A percentile compares a stretch with the other conserved stretches of the same genome.
These are phyloP conservation scores for Xylariales sp. DNA, from an alignment of 2,329 filamentous ascomycete genomes.

Conservation along the genomic window DNA sequence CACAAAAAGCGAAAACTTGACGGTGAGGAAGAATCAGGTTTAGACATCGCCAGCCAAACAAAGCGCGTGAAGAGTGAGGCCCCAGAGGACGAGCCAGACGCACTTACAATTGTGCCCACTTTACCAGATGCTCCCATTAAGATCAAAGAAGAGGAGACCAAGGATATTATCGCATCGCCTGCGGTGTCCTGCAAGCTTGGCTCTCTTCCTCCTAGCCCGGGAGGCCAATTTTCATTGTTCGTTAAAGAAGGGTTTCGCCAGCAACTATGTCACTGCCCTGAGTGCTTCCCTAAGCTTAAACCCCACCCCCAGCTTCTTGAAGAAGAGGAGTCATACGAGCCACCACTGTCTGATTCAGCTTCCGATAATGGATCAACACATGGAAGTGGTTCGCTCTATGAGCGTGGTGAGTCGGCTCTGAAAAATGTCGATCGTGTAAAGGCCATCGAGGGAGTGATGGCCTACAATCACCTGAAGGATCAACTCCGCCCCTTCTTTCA, in stretches of 20 bases:
- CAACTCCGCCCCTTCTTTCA: constrained; percentile 93
- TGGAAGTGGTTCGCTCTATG: constrained; percentile 78
- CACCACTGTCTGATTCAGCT: constrained; percentile 67
- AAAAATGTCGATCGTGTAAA: constrained; percentile 88
- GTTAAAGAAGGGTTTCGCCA: constrained; percentile 74
- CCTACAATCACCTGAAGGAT: constrained; percentile 93
- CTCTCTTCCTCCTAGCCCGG: constrained; percentile 51
- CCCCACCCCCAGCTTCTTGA: constrained; percentile 79
- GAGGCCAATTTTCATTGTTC: constrained; percentile 73
- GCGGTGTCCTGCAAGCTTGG: constrained; percentile 52
- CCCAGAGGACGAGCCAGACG: constrained; percentile 10
- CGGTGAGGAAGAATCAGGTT: constrained; percentile 39
- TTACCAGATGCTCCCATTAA: constrained; percentile 10
- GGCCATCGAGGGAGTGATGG: constrained; percentile 96
- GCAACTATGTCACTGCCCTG: constrained; percentile 73
- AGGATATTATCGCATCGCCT: constrained; percentile 12
- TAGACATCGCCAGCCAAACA: constrained; percentile 24
- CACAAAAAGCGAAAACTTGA: constrained; percentile 66
- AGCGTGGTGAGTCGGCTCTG: constrained; percentile 87
- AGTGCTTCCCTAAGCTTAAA: constrained; percentile 72
- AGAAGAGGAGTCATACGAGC: constrained; percentile 92
- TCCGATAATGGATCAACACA: constrained; percentile 54
- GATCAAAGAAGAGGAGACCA: constrained; percentile 15
- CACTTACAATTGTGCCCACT: constrained; percentile 7
- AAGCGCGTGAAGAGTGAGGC: constrained; percentile 52